A percentile compares a stretch with the other conserved stretches of the same genome.
phyloP scores from a whole-genome alignment of 1,284 basidiomycete genomes.

The Ganoderma resinaceum region DNA sequence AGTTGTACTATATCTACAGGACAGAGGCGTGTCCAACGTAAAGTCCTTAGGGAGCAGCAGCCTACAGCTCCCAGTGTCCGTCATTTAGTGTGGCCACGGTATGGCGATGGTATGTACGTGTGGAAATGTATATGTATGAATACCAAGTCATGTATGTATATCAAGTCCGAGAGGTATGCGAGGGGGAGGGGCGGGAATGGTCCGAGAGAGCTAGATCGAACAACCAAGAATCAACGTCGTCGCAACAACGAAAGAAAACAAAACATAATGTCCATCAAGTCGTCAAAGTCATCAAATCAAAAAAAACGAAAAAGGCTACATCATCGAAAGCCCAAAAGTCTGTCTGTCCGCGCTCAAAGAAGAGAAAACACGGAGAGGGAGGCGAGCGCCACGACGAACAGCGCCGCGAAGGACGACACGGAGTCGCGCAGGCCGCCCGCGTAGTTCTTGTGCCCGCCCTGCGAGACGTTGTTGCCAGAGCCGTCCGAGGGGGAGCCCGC shows the following conservation, averaged over 20 bases:
- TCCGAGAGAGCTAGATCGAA: not conserved
- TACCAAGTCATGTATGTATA: not conserved
- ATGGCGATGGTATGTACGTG: not conserved
- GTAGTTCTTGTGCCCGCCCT: constrained; percentile 4
- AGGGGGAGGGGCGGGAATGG: not conserved
- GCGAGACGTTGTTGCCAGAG: constrained; percentile 5
- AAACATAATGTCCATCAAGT: not conserved
- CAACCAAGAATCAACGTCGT: not conserved
- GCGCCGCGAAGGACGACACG: constrained; percentile 9
- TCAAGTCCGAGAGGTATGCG: not conserved
- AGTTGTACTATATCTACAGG: not conserved
- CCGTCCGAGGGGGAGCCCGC: constrained; percentile 14
- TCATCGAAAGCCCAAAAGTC: not conserved
- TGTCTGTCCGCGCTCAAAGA: constrained; percentile 10
- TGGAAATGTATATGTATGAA: not conserved
- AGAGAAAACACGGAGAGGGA: constrained; percentile 13
- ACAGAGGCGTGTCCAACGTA: not conserved
- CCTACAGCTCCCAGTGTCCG: not conserved
- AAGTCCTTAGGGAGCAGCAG: not conserved
- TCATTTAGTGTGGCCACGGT: not conserved
- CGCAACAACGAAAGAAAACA: not conserved
- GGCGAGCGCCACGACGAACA: constrained; percentile 9
- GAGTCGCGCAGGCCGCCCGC: constrained; percentile 7
- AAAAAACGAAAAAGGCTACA: not conserved
- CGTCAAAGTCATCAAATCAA: constrained; percentile 8